These are phyloP conservation scores for Eucalyptus microcorys DNA, from an alignment of 345 rosid genomes.

Conservation along the genomic window DNA sequence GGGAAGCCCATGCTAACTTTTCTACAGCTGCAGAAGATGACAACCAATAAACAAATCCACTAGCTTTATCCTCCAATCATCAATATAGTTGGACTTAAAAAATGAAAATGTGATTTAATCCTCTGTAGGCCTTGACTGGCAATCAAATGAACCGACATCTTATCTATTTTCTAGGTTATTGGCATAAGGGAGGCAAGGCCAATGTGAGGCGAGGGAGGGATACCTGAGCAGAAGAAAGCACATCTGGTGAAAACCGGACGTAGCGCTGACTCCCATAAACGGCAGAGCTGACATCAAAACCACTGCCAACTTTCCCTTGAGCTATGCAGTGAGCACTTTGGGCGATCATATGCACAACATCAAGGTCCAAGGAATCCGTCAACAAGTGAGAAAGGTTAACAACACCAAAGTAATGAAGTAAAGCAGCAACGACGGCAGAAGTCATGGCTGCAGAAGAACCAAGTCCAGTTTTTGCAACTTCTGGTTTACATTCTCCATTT, in stretches of 20 bases:
- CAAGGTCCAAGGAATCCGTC: slow-evolving; percentile 35
- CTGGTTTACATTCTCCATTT: slow-evolving; percentile 68
- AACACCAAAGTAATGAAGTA: slow-evolving; percentile 82
- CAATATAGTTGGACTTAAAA: background rate
- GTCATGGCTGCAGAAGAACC: slow-evolving; percentile 99
- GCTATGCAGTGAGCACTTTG: slow-evolving; percentile 97
- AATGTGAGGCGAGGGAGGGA: background rate
- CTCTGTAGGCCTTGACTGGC: background rate
- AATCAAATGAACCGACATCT: background rate
- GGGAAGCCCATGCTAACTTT: background rate
- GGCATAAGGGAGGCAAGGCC: background rate
- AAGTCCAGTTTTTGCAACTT: slow-evolving; percentile 97
- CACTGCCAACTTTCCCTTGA: slow-evolving; percentile 98
- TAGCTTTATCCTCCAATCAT: background rate
- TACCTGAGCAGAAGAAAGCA: slow-evolving; percentile 86
- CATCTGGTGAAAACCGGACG: slow-evolving; percentile 88
- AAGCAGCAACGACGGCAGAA: slow-evolving; percentile 83
- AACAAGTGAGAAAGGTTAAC: slow-evolving; percentile 49
- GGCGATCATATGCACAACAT: slow-evolving; percentile 74
- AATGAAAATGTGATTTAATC: background rate
- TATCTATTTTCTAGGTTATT: background rate
- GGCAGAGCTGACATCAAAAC: slow-evolving; percentile 96
- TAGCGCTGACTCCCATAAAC: slow-evolving; percentile 96
- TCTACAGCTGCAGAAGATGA: background rate
- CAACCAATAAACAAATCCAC: background rate